Evolutionary conservation across 495 filamentous ascomycete species (phyloP).

Genomic region (Opeltia flavorubescens): DNA sequence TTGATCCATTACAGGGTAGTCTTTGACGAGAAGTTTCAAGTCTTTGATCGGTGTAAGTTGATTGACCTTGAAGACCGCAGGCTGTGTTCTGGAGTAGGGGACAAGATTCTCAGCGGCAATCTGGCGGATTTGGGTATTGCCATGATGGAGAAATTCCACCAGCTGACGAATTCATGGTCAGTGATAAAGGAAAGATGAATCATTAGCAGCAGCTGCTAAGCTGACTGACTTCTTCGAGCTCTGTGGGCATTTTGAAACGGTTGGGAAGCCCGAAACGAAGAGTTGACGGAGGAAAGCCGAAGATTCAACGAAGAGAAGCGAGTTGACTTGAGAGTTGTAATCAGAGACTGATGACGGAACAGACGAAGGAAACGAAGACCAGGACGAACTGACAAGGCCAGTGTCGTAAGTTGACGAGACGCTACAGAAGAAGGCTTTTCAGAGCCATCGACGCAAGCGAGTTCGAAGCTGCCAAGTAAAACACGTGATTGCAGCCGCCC

Average conservation of each 20-base stretch:
- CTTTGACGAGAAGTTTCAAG: conserved; percentile 74
- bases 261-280: too few species aligned
- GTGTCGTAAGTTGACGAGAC: too few species aligned
- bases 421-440: too few species aligned
- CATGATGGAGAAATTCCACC: conserved; percentile 82
- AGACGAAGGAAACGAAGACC: too few species aligned
- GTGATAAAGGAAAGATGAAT: background rate
- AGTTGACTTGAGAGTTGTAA: too few species aligned
- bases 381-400: too few species aligned
- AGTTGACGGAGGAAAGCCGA: too few species aligned
- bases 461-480: too few species aligned
- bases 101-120: conserved; percentile 75
- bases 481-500: too few species aligned
- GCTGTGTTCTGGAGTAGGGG: conserved; percentile 65
- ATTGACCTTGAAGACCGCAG: conserved; percentile 68
- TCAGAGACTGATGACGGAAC: too few species aligned
- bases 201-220: background rate
- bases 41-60: conserved; percentile 71
- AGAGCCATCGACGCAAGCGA: too few species aligned
- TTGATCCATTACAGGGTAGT: conserved; percentile 46
- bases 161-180: conserved; percentile 37
- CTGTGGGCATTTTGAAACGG: conserved; percentile 52
- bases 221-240: conserved; percentile 62
- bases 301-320: too few species aligned
- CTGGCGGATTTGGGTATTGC: conserved; percentile 71